Conservation (phyloP, 1,139 yeast species). For the Suhomyces bokatorum region DNA sequence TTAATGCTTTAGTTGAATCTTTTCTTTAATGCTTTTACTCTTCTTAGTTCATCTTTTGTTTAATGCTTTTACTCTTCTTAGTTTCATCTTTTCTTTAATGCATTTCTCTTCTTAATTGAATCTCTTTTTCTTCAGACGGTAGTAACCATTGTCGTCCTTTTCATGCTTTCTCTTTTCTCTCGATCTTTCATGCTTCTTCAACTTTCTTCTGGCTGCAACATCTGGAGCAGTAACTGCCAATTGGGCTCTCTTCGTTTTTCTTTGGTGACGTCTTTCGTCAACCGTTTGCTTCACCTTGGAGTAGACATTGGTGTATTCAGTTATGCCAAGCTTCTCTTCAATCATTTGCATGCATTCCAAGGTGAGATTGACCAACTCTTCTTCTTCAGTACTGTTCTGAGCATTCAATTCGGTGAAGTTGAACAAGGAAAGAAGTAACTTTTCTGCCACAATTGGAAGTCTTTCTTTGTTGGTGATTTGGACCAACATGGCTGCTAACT, state of each 20-base stretch:
- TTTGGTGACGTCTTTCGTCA: constrained; percentile 64
- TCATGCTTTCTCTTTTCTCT: constrained; percentile 76
- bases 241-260: constrained; percentile 75
- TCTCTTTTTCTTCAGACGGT: constrained; percentile 62
- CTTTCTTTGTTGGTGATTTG: constrained; percentile 46
- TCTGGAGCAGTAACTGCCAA: constrained; percentile 82
- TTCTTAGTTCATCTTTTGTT: no score
- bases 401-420: constrained; percentile 49
- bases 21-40: no score
- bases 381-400: constrained; percentile 38
- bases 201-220: constrained; percentile 69
- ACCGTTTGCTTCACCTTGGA: constrained; percentile 64
- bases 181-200: constrained; percentile 71
- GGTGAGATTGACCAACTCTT: constrained; percentile 58
- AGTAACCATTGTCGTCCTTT: constrained; percentile 76
- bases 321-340: constrained; percentile 69
- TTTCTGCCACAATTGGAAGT: constrained; percentile 42
- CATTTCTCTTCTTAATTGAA: constrained; percentile 13
- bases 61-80: no score
- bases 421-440: constrained; percentile 61
- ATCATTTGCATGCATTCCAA: constrained; percentile 69
- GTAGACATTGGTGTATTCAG: constrained; percentile 66
- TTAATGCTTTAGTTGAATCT: no score
- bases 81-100: no score
- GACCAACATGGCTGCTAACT: constrained; percentile 55